Evolutionary conservation across 257 asterid species (phyloP), one percentile per base, ranked within the genome.

Genomic region (Nicotiana otophora): DNA sequence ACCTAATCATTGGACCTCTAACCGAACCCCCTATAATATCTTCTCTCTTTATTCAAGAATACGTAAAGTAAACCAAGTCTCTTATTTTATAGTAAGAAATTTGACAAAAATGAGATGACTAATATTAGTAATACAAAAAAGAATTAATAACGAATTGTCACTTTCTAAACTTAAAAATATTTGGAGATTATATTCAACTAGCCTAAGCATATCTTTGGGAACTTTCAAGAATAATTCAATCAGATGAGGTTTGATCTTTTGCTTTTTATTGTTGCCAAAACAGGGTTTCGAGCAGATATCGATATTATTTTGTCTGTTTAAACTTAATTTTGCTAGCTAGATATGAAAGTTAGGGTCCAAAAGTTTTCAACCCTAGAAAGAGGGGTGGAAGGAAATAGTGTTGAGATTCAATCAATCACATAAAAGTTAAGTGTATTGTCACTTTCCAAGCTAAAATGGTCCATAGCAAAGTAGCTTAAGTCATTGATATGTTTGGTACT

Each of bases 281-380:
- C 58, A 53, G 78, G 33, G 33, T 30, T 30, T 30, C 33, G 33
- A 28, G 30, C 30, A 28, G 33, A 30, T 30, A 30, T 81, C 86
- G 82, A 78, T 70, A 12, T 61, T 83, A 33, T 77, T 86, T 86
- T 88, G 79, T 78, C 69, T 86, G 39, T 77, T 51, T 51, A 75
- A 75, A 51, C 80, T 36, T 7, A 74, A 51, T 26, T 16, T 51
- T 51, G 12, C 51, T 42, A 42, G 57, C 58, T 14, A 14, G 6
- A 4, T 53, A 3, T 53, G 63, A 74, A 74, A 48, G 23, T 26
- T 23, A 26, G 42, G 80, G 62, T 15, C 62, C 42, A 2, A 75
- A 75, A 51, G 46, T 28, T 12, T 51, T 75, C 46, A 75, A 51
- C 6, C 80, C 63, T 15, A 51, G 17, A 26, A 75, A 51, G 0